phyloP scores from a whole-genome alignment of 108 stramenopile genomes.

The Skeletonema potamos region DNA sequence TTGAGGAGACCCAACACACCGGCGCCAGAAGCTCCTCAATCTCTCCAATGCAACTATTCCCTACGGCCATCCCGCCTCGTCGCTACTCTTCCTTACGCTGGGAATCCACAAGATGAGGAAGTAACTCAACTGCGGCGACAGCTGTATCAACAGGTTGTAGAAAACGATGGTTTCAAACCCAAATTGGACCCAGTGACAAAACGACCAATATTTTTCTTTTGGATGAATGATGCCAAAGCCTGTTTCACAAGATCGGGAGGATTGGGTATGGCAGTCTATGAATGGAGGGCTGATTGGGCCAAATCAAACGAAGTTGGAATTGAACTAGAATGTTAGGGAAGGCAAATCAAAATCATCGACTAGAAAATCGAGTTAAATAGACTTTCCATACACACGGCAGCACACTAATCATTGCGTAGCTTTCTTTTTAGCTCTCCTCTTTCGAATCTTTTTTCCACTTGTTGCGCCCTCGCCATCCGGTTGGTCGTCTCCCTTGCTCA shows the following conservation, averaged over 20 bases:
- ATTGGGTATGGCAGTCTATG: constrained; percentile 85
- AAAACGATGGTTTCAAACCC: constrained; percentile 70
- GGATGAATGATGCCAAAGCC: constrained; percentile 73
- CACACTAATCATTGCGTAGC: constrained; percentile 1
- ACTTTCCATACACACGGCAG: neutral
- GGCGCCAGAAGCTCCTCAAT: constrained; percentile 20
- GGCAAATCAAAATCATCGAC: neutral
- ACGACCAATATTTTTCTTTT: constrained; percentile 83
- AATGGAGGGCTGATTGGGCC: constrained; percentile 66
- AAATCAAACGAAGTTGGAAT: constrained; percentile 82
- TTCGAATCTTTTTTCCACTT: neutral
- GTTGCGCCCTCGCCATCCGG: neutral
- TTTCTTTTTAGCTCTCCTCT: constrained; percentile 20
- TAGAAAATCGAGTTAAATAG: too few species aligned
- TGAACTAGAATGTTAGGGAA: constrained; percentile 54
- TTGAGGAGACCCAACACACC: constrained; percentile 11
- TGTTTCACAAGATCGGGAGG: constrained; percentile 75
- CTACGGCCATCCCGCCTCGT: constrained; percentile 56
- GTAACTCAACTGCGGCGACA: constrained; percentile 65
- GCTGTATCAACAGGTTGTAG: constrained; percentile 69
- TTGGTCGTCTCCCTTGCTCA: constrained; percentile 3
- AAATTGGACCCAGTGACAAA: constrained; percentile 65
- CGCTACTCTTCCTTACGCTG: constrained; percentile 74
- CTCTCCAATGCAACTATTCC: constrained; percentile 22
- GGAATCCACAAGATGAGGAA: constrained; percentile 73